Percentiles rank a stretch among this genome's conserved stretches.
Evolutionary conservation across 2,329 filamentous ascomycete species (phyloP).

Genomic region (Cytospora paraplurivora): DNA sequence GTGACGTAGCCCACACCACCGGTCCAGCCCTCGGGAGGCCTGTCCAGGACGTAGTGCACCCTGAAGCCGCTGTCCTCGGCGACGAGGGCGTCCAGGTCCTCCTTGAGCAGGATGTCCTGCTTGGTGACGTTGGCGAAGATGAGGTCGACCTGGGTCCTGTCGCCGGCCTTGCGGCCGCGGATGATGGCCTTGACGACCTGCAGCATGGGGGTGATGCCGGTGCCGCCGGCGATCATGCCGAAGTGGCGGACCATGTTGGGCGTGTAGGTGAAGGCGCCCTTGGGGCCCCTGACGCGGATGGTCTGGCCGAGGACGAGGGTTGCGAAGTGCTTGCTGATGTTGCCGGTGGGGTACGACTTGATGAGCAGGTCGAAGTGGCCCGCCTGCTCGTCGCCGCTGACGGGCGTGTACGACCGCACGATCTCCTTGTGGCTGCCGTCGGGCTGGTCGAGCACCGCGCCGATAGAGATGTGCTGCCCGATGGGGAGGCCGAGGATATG

Average conservation of each 20-base stretch:
- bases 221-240: conserved; percentile 97
- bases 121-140: conserved; percentile 96
- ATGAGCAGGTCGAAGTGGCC: conserved; percentile 96
- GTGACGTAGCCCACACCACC: conserved; percentile 96
- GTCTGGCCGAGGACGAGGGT: conserved; percentile 79
- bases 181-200: conserved; percentile 92
- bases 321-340: conserved; percentile 93
- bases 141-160: conserved; percentile 86
- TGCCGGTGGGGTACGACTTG: conserved; percentile 96
- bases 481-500: conserved; percentile 94
- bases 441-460: conserved; percentile 67
- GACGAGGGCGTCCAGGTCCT: conserved; percentile 81
- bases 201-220: conserved; percentile 97
- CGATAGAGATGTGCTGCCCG: conserved; percentile 98
- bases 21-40: conserved; percentile 87
- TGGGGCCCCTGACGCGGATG: conserved; percentile 90
- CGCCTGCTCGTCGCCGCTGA: conserved; percentile 83
- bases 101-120: conserved; percentile 90
- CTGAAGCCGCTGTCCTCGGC: conserved; percentile 79
- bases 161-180: conserved; percentile 74
- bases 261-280: conserved; percentile 96
- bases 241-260: conserved; percentile 97
- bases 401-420: conserved; percentile 88
- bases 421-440: conserved; percentile 80
- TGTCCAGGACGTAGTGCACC: conserved; percentile 95